phyloP scores from a whole-genome alignment of 2,329 filamentous ascomycete genomes.

The Pseudohalonectria lignicola region DNA sequence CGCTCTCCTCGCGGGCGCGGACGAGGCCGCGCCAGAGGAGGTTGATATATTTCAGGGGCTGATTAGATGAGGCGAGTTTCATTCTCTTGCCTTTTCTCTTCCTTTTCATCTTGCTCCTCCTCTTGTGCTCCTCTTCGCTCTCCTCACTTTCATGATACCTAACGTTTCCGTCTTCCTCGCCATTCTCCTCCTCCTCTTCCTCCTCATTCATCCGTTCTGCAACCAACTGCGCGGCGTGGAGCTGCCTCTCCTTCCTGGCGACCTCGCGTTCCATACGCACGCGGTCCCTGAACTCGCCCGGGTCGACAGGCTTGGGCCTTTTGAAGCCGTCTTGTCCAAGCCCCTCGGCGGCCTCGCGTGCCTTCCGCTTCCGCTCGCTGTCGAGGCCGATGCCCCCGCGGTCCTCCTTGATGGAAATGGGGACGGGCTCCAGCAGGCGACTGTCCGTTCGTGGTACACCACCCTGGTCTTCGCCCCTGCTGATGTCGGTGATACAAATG shows the following conservation, averaged over 20 bases:
- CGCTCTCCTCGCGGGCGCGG: constrained; percentile 56
- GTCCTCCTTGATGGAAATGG: constrained; percentile 66
- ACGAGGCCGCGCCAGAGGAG: constrained; percentile 72
- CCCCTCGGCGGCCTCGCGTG: constrained; percentile 36
- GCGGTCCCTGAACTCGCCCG: constrained; percentile 62
- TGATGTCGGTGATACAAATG: background rate
- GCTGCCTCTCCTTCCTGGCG: constrained; percentile 54
- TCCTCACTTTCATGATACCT: background rate
- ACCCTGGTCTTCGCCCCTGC: background rate
- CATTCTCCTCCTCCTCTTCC: constrained; percentile 17
- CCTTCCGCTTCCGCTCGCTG: constrained; percentile 69
- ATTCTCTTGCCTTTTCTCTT: constrained; percentile 10
- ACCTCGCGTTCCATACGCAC: constrained; percentile 61
- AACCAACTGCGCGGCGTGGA: constrained; percentile 71
- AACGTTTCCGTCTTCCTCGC: constrained; percentile 9
- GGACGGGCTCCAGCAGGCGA: constrained; percentile 56
- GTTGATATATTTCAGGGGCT: constrained; percentile 57
- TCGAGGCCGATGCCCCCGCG: constrained; percentile 77
- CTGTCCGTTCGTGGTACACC: background rate
- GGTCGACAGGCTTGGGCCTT: constrained; percentile 48
- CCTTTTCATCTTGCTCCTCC: no score
- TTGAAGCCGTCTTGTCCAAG: constrained; percentile 45
- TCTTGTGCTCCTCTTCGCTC: constrained; percentile 8
- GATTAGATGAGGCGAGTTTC: constrained; percentile 28
- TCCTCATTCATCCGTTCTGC: constrained; percentile 66